Evolutionary conservation across 352 stramenopile genomes (phyloP).

Genomic region (Phytophthora tentaculata): DNA sequence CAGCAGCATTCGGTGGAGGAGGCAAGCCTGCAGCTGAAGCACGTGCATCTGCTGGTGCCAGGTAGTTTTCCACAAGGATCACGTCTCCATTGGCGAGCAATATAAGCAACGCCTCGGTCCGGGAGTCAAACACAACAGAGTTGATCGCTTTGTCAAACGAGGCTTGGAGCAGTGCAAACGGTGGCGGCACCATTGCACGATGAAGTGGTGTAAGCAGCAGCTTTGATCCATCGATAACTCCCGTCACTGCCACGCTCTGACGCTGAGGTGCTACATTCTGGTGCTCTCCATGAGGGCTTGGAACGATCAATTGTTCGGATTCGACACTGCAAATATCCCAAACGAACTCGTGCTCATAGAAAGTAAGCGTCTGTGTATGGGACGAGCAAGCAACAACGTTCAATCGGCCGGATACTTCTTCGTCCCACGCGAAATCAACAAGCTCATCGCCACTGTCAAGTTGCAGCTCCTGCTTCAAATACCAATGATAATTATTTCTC

Average conservation of each 20-base stretch:
- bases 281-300: background rate
- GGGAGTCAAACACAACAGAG: slow-evolving; percentile 60
- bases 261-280: background rate
- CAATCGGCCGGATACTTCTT: slow-evolving; percentile 51
- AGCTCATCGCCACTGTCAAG: slow-evolving; percentile 30
- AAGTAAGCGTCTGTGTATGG: slow-evolving; percentile 9
- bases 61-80: slow-evolving; percentile 55
- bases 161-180: slow-evolving; percentile 55
- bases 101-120: slow-evolving; percentile 43
- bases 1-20: slow-evolving; percentile 6
- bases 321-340: slow-evolving; percentile 50
- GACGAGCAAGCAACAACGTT: slow-evolving; percentile 40
- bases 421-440: slow-evolving; percentile 60
- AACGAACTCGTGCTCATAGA: slow-evolving; percentile 61
- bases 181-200: slow-evolving; percentile 70
- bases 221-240: slow-evolving; percentile 63
- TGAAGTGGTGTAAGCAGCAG: slow-evolving; percentile 77
- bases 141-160: slow-evolving; percentile 54
- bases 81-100: slow-evolving; percentile 52
- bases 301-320: slow-evolving; percentile 6
- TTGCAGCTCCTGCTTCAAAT: slow-evolving; percentile 73
- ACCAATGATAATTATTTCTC: slow-evolving; percentile 88
- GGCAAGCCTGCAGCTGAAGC: slow-evolving; percentile 30
- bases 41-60: slow-evolving; percentile 25
- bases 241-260: slow-evolving; percentile 49